Conservation (phyloP, 78 protist species). For the Tieghemostelium lacteum region DNA sequence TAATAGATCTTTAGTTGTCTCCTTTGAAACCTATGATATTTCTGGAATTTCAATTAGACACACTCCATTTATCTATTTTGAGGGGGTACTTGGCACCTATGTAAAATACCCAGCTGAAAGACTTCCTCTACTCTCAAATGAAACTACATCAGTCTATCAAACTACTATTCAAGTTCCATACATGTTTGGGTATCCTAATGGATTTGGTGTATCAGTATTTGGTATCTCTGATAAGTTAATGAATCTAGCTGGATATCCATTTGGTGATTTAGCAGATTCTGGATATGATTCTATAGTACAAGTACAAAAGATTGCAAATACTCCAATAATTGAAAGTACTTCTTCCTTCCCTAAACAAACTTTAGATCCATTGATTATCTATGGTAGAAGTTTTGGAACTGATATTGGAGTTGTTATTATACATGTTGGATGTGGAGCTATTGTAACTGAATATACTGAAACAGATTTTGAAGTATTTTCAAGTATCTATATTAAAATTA, state of each 20-base stretch:
- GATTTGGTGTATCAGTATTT: background rate
- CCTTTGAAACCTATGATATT: background rate
- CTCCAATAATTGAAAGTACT: background rate
- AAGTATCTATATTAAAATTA: background rate
- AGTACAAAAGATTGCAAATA: background rate
- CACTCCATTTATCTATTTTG: background rate
- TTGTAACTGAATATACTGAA: background rate
- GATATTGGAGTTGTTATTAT: background rate
- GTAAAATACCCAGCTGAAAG: too few species aligned
- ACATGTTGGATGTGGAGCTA: background rate
- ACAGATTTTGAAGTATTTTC: background rate
- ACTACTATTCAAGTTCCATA: background rate
- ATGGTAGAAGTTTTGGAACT: background rate
- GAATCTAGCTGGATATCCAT: background rate
- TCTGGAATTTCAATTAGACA: background rate
- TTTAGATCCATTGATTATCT: background rate
- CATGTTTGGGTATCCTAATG: constrained; percentile 10
- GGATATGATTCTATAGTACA: background rate
- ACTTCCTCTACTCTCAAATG: too few species aligned
- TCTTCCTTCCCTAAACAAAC: too few species aligned
- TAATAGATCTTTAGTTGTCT: background rate
- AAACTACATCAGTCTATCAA: background rate
- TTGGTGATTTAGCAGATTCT: background rate
- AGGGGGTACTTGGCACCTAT: background rate
- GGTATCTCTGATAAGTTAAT: constrained; percentile 5